A percentile compares a stretch with the other conserved stretches of the same genome.
Conservation (phyloP, 148 eudicot genomes). For the Polygonum aviculare region DNA sequence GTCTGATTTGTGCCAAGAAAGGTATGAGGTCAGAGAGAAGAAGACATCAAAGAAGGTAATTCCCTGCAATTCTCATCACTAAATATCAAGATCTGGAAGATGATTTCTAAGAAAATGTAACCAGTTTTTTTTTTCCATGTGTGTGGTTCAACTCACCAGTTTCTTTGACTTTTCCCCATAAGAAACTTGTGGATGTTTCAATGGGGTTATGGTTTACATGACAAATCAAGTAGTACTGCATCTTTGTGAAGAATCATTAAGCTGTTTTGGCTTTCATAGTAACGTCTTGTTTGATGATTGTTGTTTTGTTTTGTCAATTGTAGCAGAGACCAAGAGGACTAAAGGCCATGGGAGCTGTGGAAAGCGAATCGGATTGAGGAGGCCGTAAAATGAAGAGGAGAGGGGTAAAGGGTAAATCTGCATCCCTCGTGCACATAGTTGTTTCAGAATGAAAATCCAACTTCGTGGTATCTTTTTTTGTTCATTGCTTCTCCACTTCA, state of each 20-base stretch:
- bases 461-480: not conserved
- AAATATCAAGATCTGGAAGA: not conserved
- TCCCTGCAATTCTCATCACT: not conserved
- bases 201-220: not conserved
- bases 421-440: not conserved
- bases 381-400: not conserved
- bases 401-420: not conserved
- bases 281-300: not conserved
- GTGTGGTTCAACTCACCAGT: not conserved
- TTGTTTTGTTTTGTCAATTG: not conserved
- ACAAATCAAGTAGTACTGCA: not conserved
- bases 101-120: not conserved
- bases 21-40: constrained; percentile 90
- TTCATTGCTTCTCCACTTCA: not conserved
- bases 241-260: too few relatives aligned
- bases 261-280: not conserved
- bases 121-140: not conserved
- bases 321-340: constrained; percentile 91
- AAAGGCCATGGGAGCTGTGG: constrained; percentile 93
- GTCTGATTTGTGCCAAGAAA: constrained; percentile 60
- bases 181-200: not conserved
- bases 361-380: constrained; percentile 63
- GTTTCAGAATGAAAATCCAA: not conserved
- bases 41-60: constrained; percentile 71
- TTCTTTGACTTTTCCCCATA: not conserved